Conservation (phyloP, 139 green algal genomes). For the Desmodesmus armatus region DNA sequence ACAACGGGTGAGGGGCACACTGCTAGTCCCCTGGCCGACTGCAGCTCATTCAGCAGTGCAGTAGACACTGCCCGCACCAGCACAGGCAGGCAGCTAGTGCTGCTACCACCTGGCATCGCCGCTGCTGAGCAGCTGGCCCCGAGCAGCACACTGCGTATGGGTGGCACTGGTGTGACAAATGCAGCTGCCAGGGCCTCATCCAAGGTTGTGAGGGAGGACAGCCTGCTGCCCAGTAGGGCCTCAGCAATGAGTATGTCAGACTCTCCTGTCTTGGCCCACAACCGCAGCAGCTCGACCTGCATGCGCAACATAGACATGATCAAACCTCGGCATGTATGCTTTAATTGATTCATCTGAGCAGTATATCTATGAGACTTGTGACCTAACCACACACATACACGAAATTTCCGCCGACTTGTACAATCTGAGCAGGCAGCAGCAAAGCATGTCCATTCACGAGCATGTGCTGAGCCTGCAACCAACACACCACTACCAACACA, state of each 20-base stretch:
- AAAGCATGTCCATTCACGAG: no score
- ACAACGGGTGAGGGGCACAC: neutral
- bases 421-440: no score
- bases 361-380: no score
- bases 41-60: constrained; percentile 27
- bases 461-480: no score
- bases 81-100: constrained; percentile 47
- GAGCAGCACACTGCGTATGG: constrained; percentile 52
- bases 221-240: constrained; percentile 66
- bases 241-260: constrained; percentile 78
- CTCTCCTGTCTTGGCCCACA: constrained; percentile 69
- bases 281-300: constrained; percentile 69
- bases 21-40: constrained; percentile 13
- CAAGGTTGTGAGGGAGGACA: constrained; percentile 66
- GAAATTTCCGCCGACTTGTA: no score
- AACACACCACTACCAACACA: no score
- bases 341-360: no score
- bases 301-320: neutral
- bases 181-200: constrained; percentile 40
- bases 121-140: neutral
- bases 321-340: neutral
- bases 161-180: constrained; percentile 16
- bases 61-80: constrained; percentile 15
- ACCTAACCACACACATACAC: no score
- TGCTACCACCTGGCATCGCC: constrained; percentile 18